These are phyloP conservation scores for Mrakia frigida DNA, from an alignment of 768 basidiomycete genomes.

Conservation along the genomic window DNA sequence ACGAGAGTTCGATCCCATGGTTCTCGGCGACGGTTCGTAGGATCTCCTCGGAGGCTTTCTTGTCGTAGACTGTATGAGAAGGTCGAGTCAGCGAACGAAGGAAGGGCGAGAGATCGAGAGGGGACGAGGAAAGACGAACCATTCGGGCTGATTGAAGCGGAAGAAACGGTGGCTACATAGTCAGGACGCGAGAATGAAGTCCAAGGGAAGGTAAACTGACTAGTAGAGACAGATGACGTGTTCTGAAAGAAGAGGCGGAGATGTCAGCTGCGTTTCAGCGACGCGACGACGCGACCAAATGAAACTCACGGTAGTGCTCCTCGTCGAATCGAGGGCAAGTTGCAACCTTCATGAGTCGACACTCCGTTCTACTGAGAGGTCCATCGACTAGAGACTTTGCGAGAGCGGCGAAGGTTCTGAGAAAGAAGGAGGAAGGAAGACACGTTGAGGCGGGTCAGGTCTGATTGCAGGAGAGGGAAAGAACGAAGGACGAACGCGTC, in stretches of 20 bases:
- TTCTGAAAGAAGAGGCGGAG: not conserved
- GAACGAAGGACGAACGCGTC: not conserved
- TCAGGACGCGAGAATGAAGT: not conserved
- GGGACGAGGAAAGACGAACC: not conserved
- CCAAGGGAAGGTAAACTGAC: not conserved
- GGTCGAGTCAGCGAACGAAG: no score
- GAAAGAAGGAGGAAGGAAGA: not conserved
- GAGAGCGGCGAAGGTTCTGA: conserved; percentile 2
- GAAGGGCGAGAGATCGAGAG: not conserved
- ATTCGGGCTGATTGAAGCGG: not conserved
- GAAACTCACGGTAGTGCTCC: not conserved
- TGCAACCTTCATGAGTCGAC: not conserved
- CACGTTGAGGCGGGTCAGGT: not conserved
- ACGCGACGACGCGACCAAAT: not conserved
- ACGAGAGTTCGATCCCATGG: conserved; percentile 5
- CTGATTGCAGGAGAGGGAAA: not conserved
- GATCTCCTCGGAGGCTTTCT: not conserved
- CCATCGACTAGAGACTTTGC: not conserved
- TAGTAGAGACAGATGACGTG: conserved; percentile 10
- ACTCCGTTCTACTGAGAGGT: not conserved
- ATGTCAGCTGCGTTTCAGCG: not conserved
- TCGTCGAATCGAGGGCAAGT: conserved; percentile 1
- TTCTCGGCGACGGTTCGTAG: not conserved
- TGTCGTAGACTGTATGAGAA: not conserved
- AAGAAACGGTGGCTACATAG: not conserved